Percentiles rank a stretch among this genome's conserved stretches.
These are phyloP conservation scores for Russula compacta DNA, from an alignment of 768 basidiomycete genomes.

Conservation along the genomic window DNA sequence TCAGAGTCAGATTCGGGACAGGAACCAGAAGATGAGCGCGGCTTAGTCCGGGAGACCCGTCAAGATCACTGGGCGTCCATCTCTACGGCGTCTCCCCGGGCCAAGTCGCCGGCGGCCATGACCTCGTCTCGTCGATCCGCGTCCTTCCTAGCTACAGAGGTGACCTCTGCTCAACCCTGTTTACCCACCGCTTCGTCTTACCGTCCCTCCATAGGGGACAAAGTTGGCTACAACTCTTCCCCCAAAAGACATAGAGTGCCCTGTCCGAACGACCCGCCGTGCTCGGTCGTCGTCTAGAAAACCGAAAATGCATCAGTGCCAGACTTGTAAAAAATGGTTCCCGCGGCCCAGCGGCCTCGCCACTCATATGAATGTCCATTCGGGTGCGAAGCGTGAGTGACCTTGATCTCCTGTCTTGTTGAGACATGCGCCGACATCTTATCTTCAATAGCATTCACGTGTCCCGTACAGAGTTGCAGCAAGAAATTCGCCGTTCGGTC, in stretches of 20 bases:
- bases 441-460: conserved; percentile 31
- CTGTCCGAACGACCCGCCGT: conserved; percentile 1
- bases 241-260: background rate
- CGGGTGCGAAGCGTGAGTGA: conserved; percentile 41
- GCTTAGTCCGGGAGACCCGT: background rate
- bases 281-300: conserved; percentile 22
- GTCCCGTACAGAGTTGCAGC: conserved; percentile 49
- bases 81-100: conserved; percentile 2
- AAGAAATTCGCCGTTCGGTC: conserved; percentile 72
- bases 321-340: conserved; percentile 36
- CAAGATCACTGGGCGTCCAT: conserved; percentile 2
- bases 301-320: conserved; percentile 43
- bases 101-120: background rate
- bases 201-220: background rate
- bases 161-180: background rate
- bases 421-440: background rate
- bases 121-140: conserved; percentile 3
- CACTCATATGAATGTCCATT: conserved; percentile 47
- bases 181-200: background rate
- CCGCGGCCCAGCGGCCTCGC: conserved; percentile 43
- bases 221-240: background rate
- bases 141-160: conserved; percentile 12
- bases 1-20: conserved; percentile 13
- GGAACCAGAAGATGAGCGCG: conserved; percentile 9
- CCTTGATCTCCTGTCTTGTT: background rate